Percentiles rank a stretch among this genome's conserved stretches.
Evolutionary conservation across 2,329 filamentous ascomycete species (phyloP).

Genomic region (Furcasterigmium furcatum): DNA sequence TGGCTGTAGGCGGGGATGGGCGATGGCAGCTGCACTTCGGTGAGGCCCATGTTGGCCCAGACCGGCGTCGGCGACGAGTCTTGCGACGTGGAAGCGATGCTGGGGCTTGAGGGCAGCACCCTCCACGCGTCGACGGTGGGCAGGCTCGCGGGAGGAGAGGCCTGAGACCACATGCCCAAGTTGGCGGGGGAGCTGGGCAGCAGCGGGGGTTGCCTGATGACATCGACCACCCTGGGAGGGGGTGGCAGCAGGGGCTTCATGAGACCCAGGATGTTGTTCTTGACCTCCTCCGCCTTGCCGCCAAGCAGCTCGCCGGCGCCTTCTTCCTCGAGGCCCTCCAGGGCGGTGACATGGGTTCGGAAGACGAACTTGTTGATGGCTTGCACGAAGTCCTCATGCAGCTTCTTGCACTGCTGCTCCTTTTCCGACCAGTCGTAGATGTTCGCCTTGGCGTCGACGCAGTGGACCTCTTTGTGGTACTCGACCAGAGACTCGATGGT

Average conservation of each 20-base stretch:
- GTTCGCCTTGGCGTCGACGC: conserved; percentile 80
- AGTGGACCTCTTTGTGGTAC: conserved; percentile 95
- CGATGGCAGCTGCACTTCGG: conserved; percentile 71
- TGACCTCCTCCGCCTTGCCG: conserved; percentile 91
- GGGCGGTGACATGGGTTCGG: conserved; percentile 79
- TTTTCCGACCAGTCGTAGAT: conserved; percentile 97
- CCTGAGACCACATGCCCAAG: conserved; percentile 77
- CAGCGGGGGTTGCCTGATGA: conserved; percentile 80
- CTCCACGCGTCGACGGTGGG: conserved; percentile 84
- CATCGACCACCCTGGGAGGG: conserved; percentile 83
- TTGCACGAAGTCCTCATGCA: conserved; percentile 95
- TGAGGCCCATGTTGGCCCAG: conserved; percentile 77
- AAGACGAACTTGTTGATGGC: conserved; percentile 97
- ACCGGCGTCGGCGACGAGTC: conserved; percentile 66
- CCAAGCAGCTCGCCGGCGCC: conserved; percentile 90
- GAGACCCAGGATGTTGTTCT: conserved; percentile 77
- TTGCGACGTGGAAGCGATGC: conserved; percentile 65
- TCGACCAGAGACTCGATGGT: conserved; percentile 91
- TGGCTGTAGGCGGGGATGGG: conserved; percentile 78
- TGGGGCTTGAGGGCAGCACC: conserved; percentile 84
- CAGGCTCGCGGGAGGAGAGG: conserved; percentile 53
- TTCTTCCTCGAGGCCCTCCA: conserved; percentile 96
- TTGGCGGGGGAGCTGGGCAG: conserved; percentile 77
- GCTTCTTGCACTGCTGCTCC: conserved; percentile 92
- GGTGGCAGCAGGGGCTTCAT: conserved; percentile 85